Percentiles rank a stretch among this genome's conserved stretches.
phyloP scores from a whole-genome alignment of 2,329 filamentous ascomycete genomes.

The Fusarium guadeloupense region DNA sequence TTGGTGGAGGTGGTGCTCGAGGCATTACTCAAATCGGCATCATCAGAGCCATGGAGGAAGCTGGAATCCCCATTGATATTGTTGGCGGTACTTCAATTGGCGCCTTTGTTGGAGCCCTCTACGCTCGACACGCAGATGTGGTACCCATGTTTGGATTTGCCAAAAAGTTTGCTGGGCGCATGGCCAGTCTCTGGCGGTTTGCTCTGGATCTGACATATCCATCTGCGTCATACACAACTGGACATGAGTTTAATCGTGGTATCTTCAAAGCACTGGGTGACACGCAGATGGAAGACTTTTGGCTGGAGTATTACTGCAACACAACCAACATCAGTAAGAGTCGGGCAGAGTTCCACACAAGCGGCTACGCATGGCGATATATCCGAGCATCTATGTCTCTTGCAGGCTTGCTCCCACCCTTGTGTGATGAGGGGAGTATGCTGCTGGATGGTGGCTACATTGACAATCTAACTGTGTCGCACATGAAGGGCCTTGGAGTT shows the following conservation, averaged over 20 bases:
- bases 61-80: conserved; percentile 94
- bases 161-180: conserved; percentile 98
- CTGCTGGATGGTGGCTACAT: conserved; percentile 95
- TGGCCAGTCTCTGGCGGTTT: conserved; percentile 99
- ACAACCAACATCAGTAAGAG: conserved; percentile 98
- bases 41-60: conserved; percentile 93
- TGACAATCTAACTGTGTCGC: conserved; percentile 94
- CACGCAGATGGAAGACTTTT: conserved; percentile 98
- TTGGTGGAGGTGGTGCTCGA: conserved; percentile 91
- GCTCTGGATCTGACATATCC: conserved; percentile 95
- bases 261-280: conserved; percentile 99
- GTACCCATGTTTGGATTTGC: conserved; percentile 96
- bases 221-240: conserved; percentile 95
- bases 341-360: conserved; percentile 90
- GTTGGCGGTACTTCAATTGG: conserved; percentile 97
- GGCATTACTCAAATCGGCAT: conserved; percentile 94
- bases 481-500: conserved; percentile 95
- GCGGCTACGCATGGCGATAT: conserved; percentile 97
- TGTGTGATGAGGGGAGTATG: conserved; percentile 98
- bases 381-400: conserved; percentile 97
- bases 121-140: conserved; percentile 94
- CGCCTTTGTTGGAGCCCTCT: conserved; percentile 92
- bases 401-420: conserved; percentile 87
- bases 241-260: conserved; percentile 97
- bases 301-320: conserved; percentile 99